Base-by-base conservation (phyloP, 164 flowering plant species). In the Piper betle region DNA sequence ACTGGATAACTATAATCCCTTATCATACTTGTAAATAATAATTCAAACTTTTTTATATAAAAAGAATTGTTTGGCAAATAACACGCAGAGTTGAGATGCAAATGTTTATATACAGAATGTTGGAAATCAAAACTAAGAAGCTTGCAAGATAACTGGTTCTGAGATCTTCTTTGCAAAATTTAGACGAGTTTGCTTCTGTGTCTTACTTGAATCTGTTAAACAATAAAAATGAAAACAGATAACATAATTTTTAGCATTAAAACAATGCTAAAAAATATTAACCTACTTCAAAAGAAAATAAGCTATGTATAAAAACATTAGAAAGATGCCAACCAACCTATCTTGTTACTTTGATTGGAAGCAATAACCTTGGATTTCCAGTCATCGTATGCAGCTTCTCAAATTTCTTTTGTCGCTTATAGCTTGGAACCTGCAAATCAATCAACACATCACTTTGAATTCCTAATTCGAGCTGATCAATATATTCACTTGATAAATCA, bases 281-380 rank as follows among this genome's bases (percentile, higher is more conserved):
- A 43, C 33, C 39, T 43, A 19, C 18, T 38, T 37, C 5, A 6
- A 18, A 52, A 16, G 12, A 10, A 43, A 8, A 43, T 43, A 15
- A 43, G 41, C 5, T 42, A 19, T 58, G 16, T 2, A 39, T 17
- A 40, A 41, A 64, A 16, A 52, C 38, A 42, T 4, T 15, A 38
- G 15, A 53, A 20, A 39, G 18, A 39, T 33, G 11, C 39, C 11
- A 13, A 83, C 87, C 91, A 78, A 79, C 69, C 52, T 66, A 46
- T 52, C 79, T 82, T 69, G 17, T 75, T 46, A 71, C 62, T 16
- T 79, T 77, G n/a, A 54, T 82, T 90, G 15, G 91, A 81, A 58
- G 75, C 72, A 18, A 85, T 10, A 10, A 88, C 95, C 43, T 85
- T 64, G 12, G 96, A 79, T 72, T 84, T 90, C 97, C 99, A 93